Base-by-base conservation (phyloP, 768 basidiomycete species). In the Termitomyces sp. region DNA sequence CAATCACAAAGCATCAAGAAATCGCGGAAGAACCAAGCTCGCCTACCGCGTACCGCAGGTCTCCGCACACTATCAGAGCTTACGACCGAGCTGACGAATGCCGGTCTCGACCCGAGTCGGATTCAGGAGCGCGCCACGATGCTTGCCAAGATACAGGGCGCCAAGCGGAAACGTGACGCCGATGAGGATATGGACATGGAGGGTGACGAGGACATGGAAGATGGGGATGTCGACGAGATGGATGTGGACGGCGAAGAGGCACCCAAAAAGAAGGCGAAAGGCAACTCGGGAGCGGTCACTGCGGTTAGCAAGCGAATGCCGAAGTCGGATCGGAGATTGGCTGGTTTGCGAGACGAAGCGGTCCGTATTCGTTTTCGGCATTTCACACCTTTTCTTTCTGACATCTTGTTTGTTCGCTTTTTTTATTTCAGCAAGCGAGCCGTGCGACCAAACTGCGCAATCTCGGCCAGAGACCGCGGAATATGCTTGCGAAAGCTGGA, bases 121-220 rank as follows among this genome's bases (percentile, higher is more conserved):
- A 86, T 99, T 64, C 82, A 94, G 71, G 91, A 92, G 60, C 87
- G 95, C n/a, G 97, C 94, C 6, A 81, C 81, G 66, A 78, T 87
- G 67, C 72, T 98, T 45, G 91, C 89, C 33, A 93, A 93, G 72
- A 69, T 84, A 26, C 81, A 82, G 59, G 78, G 77, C 65, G 86
- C 76, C 73, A 84, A 91, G 77, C 79, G 87, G 70, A 90, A 90
- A 69, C 80, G 92, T 55, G 86, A 79, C 26, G 51, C 37, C 12
- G 73, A 75, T 26, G 81, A 76, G 36, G 84, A 81, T 60, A 79
- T 82, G 69, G 90, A 88, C 37, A 82, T 87, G 73, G 86, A 85
- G 48, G 72, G 57, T 22, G 75, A 67, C 1, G 78, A 70, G 18
- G 77, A 70, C 1, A 73, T 70, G n/a, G 82, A 78, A 16, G 81